phyloP scores from a whole-genome alignment of 1,284 basidiomycete species.

The Peniophora sp. region DNA sequence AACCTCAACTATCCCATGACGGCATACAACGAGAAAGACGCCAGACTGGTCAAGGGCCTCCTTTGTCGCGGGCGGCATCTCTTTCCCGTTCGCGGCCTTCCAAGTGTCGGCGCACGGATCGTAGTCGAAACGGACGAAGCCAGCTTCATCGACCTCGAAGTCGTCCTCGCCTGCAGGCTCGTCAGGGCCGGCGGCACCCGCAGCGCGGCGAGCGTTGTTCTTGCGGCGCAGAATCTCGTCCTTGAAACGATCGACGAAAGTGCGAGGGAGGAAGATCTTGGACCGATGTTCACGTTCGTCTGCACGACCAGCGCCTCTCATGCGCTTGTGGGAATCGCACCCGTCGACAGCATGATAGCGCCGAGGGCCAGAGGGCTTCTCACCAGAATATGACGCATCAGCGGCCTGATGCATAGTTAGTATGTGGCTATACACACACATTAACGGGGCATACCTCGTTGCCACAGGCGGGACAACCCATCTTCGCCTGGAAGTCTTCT shows the following conservation, averaged over 20 bases:
- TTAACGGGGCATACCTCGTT: conserved; percentile 11
- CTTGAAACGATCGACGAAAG: too few species aligned
- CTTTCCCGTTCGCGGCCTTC: not conserved
- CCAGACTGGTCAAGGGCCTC: conserved; percentile 14
- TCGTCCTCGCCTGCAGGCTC: too few species aligned
- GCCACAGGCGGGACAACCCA: conserved; percentile 21
- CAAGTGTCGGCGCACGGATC: not conserved
- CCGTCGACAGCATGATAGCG: conserved; percentile 24
- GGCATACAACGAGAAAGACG: conserved; percentile 12
- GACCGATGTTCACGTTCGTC: conserved; percentile 6
- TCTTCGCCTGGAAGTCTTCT: conserved; percentile 8
- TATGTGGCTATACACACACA: not conserved
- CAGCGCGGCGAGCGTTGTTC: too few species aligned
- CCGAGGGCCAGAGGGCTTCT: conserved; percentile 14
- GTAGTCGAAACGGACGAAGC: not conserved
- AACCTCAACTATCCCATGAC: conserved; percentile 13
- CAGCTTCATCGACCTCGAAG: not conserved
- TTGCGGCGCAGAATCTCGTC: too few species aligned
- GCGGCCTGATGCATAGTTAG: too few species aligned
- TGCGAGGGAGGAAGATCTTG: too few species aligned
- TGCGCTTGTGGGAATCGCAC: conserved; percentile 23
- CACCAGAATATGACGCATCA: conserved; percentile 5
- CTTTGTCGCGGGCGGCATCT: not conserved
- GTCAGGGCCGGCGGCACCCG: too few species aligned
- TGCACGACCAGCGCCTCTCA: not conserved